A percentile compares a stretch with the other conserved stretches of the same genome.
These are phyloP conservation scores for Puccinellia tenuiflora DNA, from an alignment of 176 grass and related monocot genomes.

Conservation along the genomic window DNA sequence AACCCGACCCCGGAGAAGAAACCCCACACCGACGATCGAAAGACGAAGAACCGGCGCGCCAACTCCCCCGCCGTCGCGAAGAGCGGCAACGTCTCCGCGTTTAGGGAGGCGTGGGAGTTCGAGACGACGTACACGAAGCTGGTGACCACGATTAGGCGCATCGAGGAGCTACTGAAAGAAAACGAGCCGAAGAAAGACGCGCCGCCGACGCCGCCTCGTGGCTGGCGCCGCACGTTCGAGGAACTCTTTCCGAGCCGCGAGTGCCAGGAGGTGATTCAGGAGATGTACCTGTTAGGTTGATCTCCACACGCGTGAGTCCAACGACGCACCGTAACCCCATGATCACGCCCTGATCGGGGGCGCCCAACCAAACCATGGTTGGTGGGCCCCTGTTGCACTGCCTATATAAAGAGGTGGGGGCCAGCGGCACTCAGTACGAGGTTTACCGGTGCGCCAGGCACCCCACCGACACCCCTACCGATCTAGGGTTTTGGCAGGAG, in stretches of 20 bases:
- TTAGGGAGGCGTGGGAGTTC: background rate
- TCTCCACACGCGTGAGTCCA: no score
- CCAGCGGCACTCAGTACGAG: no score
- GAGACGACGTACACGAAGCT: slow-evolving; percentile 5
- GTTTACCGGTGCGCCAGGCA: no score
- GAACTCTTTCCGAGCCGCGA: slow-evolving; percentile 14
- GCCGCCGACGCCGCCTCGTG: background rate
- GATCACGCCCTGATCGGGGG: no score
- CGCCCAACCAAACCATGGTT: no score
- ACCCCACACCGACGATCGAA: background rate
- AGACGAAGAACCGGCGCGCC: background rate
- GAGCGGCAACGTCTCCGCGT: background rate
- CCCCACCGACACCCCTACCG: no score
- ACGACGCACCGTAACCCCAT: no score
- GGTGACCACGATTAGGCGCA: background rate
- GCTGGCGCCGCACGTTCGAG: background rate
- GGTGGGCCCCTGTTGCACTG: no score
- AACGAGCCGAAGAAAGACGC: background rate
- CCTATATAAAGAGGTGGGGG: no score
- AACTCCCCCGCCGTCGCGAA: background rate
- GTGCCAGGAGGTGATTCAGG: background rate
- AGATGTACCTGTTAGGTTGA: no score
- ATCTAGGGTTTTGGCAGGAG: no score
- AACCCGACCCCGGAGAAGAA: background rate
- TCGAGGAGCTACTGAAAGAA: background rate